phyloP scores from a whole-genome alignment of 768 basidiomycete species.

The Tylopilus cervinicoccineus region DNA sequence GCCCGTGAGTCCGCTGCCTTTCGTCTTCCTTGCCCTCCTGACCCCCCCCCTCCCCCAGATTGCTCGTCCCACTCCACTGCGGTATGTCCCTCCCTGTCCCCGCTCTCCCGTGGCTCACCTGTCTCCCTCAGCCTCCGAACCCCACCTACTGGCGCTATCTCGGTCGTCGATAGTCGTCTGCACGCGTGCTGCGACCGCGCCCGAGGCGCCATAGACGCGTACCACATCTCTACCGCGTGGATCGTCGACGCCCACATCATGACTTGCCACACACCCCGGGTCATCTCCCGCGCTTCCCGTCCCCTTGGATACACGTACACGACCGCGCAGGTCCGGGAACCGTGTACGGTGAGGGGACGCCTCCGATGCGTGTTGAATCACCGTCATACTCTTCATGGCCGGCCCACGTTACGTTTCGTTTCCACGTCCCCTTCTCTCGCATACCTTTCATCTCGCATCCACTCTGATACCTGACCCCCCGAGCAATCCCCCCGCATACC shows the following conservation, averaged over 20 bases:
- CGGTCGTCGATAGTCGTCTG: constrained; percentile 36
- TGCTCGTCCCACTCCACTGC: constrained; percentile 51
- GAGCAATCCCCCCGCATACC: constrained; percentile 21
- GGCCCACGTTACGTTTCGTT: constrained; percentile 16
- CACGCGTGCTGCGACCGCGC: constrained; percentile 3
- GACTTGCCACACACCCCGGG: constrained; percentile 5
- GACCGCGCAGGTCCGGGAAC: constrained; percentile 3
- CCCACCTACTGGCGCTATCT: constrained; percentile 44
- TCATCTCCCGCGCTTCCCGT: not conserved
- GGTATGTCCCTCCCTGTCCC: constrained; percentile 26
- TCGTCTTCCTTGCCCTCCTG: not conserved
- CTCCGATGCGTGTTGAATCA: constrained; percentile 9
- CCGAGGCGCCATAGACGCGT: constrained; percentile 1
- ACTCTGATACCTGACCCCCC: constrained; percentile 21
- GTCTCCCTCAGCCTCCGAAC: constrained; percentile 38
- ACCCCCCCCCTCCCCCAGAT: constrained; percentile 38
- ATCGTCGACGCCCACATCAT: constrained; percentile 3
- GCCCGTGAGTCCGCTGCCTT: constrained; percentile 48
- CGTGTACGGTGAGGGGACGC: constrained; percentile 3
- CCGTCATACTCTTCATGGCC: constrained; percentile 12
- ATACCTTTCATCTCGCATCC: constrained; percentile 15
- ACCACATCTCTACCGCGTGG: constrained; percentile 3
- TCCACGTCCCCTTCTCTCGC: not conserved
- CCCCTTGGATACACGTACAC: constrained; percentile 7
- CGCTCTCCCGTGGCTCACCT: constrained; percentile 1